Percentiles rank a stretch among this genome's conserved stretches.
phyloP scores from a whole-genome alignment of 169 alveolate species.

The Cryptosporidium meleagridis region DNA sequence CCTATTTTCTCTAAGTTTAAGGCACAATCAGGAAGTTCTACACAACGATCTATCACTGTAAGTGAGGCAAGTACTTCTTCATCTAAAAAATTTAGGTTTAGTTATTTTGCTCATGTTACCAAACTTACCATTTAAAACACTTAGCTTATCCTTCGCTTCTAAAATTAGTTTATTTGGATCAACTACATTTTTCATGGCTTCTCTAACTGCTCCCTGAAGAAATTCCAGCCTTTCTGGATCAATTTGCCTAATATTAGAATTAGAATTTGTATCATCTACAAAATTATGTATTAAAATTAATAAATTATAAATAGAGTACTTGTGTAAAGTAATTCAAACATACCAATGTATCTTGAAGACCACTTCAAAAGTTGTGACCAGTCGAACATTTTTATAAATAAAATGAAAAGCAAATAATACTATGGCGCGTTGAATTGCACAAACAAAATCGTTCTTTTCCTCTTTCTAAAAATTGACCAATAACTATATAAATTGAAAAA shows the following conservation, averaged over 20 bases:
- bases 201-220: conserved; percentile 69
- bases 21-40: conserved; percentile 60
- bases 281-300: background rate
- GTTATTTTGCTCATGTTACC: background rate
- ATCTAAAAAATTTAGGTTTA: conserved; percentile 4
- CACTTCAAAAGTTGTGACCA: conserved; percentile 69
- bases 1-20: conserved; percentile 44
- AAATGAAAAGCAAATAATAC: background rate
- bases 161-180: conserved; percentile 56
- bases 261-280: conserved; percentile 15
- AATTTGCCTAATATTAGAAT: background rate
- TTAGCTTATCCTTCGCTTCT: conserved; percentile 21
- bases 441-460: background rate
- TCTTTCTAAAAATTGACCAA: background rate
- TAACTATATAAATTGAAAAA: background rate
- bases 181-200: conserved; percentile 56
- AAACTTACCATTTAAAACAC: conserved; percentile 34
- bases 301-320: background rate
- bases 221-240: conserved; percentile 68
- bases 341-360: conserved; percentile 71
- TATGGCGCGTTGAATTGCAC: background rate
- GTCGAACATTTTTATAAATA: conserved; percentile 14
- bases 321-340: background rate
- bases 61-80: conserved; percentile 42
- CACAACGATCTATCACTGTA: conserved; percentile 48